phyloP scores from a whole-genome alignment of 2,329 filamentous ascomycete genomes.

The Colletotrichum agaves region DNA sequence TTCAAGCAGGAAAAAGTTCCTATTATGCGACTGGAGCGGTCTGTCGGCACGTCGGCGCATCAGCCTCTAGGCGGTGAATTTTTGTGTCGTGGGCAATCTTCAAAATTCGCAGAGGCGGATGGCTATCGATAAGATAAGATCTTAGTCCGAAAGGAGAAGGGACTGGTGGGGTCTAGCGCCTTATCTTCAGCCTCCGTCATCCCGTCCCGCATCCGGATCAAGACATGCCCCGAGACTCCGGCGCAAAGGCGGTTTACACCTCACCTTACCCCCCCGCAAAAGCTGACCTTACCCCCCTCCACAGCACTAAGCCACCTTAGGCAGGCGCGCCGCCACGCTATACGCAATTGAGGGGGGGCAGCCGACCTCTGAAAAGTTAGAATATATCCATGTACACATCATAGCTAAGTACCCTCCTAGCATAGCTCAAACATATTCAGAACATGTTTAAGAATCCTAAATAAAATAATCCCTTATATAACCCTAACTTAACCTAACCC shows the following conservation, averaged over 20 bases:
- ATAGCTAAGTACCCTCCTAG: too few species aligned
- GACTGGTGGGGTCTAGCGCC: neutral
- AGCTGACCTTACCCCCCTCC: too few species aligned
- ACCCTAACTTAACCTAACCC: too few species aligned
- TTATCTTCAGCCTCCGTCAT: slow-evolving; percentile 3
- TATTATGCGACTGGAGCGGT: neutral
- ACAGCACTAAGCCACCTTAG: too few species aligned
- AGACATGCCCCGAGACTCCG: slow-evolving; percentile 13
- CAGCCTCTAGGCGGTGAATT: slow-evolving; percentile 24
- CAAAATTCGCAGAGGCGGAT: slow-evolving; percentile 32
- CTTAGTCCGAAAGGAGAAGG: neutral
- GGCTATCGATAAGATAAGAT: slow-evolving; percentile 31
- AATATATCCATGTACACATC: too few species aligned
- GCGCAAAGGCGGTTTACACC: slow-evolving; percentile 38
- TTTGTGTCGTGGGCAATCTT: slow-evolving; percentile 33
- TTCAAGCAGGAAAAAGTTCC: neutral
- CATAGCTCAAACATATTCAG: too few species aligned
- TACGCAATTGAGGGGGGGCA: too few species aligned
- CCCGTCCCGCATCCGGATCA: slow-evolving; percentile 12
- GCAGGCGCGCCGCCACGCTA: too few species aligned
- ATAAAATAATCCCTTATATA: too few species aligned
- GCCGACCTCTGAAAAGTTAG: too few species aligned
- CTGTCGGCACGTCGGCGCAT: slow-evolving; percentile 26
- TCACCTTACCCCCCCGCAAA: too few species aligned
- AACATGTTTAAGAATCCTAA: too few species aligned